These are phyloP conservation scores for Aspergillus felis DNA, from an alignment of 2,329 filamentous ascomycete species.

Conservation along the genomic window DNA sequence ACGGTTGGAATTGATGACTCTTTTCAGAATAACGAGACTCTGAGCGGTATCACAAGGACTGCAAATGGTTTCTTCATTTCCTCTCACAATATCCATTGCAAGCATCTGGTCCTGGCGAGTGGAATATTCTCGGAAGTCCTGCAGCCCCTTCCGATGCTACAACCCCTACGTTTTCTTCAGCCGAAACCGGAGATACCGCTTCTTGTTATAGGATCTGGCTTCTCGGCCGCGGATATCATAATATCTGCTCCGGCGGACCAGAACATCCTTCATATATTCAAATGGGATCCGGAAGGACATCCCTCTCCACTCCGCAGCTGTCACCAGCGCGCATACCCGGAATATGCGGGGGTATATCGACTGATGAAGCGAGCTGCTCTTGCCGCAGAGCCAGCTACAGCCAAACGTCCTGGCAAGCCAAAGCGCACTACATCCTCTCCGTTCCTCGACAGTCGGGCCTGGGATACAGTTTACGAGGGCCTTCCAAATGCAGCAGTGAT, in stretches of 20 bases:
- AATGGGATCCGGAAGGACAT: constrained; percentile 54
- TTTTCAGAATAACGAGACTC: constrained; percentile 42
- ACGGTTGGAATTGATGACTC: constrained; percentile 50
- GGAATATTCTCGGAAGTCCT: constrained; percentile 57
- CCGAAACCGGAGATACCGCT: constrained; percentile 37
- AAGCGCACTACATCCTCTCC: constrained; percentile 40
- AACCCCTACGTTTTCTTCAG: constrained; percentile 40
- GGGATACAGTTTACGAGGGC: constrained; percentile 52
- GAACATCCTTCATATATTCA: constrained; percentile 57
- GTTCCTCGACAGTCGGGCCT: constrained; percentile 47
- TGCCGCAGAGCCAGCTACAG: constrained; percentile 13
- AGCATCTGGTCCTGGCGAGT: constrained; percentile 55
- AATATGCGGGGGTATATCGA: constrained; percentile 58
- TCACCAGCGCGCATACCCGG: constrained; percentile 59
- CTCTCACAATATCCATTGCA: constrained; percentile 52
- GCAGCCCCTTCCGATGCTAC: constrained; percentile 47
- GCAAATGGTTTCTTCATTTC: constrained; percentile 47
- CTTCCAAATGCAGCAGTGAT: constrained; percentile 51
- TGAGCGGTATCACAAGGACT: constrained; percentile 44
- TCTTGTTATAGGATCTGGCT: constrained; percentile 58
- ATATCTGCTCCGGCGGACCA: constrained; percentile 50
- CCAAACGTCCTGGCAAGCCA: constrained; percentile 20
- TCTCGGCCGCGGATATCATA: constrained; percentile 60
- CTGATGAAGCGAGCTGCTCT: constrained; percentile 54
- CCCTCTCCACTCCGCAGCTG: constrained; percentile 57